phyloP scores from a whole-genome alignment of 441 rosid genomes.

The Isatis lusitanica region DNA sequence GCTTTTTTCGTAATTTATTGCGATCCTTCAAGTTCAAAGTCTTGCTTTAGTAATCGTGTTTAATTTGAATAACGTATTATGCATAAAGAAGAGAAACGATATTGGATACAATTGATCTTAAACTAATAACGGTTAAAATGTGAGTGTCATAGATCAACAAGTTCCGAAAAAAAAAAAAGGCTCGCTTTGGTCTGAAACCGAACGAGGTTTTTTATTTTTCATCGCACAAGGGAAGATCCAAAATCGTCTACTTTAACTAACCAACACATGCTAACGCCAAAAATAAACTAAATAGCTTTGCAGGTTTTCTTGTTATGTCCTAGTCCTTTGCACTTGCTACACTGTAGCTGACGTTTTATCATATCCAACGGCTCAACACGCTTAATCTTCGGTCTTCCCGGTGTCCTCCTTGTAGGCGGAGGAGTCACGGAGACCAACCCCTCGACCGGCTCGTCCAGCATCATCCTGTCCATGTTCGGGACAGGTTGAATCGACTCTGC shows the following conservation, averaged over 20 bases:
- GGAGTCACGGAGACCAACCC: constrained; percentile 53
- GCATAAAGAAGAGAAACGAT: too few species aligned
- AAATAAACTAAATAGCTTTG: constrained; percentile 41
- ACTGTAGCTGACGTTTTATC: constrained; percentile 67
- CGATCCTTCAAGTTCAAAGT: not conserved
- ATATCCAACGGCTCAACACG: constrained; percentile 51
- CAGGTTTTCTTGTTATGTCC: constrained; percentile 81
- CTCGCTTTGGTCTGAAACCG: constrained; percentile 13
- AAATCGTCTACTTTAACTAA: constrained; percentile 31
- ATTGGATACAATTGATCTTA: too few species aligned
- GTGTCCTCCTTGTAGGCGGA: constrained; percentile 63
- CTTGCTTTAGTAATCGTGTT: not conserved
- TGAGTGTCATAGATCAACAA: constrained; percentile 10
- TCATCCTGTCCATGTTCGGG: constrained; percentile 56
- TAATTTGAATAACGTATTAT: too few species aligned
- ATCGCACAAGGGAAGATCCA: constrained; percentile 12
- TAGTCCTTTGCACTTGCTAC: constrained; percentile 80
- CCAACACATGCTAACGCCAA: constrained; percentile 16
- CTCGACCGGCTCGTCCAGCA: constrained; percentile 39
- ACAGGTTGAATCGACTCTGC: constrained; percentile 71
- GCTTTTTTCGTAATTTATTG: not conserved
- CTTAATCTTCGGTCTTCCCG: constrained; percentile 68
- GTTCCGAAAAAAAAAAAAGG: not conserved
- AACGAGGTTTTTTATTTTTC: constrained; percentile 13
- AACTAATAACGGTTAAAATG: not conserved